A percentile compares a stretch with the other conserved stretches of the same genome.
Conservation (phyloP, 2,329 filamentous ascomycete species). For the Ophiostoma tasmaniense region DNA sequence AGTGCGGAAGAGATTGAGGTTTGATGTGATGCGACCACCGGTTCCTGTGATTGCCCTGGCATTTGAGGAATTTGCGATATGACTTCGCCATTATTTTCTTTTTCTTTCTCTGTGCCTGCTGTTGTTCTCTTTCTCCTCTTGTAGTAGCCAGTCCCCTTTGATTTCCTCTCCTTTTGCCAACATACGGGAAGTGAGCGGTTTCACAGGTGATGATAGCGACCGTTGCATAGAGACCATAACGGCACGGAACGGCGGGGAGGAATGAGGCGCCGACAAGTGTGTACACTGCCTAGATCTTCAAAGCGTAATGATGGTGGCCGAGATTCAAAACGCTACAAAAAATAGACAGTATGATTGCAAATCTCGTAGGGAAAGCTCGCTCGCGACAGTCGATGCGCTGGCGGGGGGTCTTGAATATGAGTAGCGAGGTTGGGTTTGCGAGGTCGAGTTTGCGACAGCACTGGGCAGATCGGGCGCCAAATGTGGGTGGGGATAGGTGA, state of each 20-base stretch:
- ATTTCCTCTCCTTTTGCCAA: background rate
- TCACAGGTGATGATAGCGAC: constrained; percentile 54
- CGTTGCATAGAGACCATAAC: constrained; percentile 56
- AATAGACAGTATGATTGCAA: background rate
- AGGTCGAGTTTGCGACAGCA: background rate
- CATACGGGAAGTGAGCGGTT: constrained; percentile 40
- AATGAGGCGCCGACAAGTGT: background rate
- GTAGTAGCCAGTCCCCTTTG: background rate
- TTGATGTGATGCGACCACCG: background rate
- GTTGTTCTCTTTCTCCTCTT: background rate
- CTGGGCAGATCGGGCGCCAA: background rate
- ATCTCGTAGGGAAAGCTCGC: background rate
- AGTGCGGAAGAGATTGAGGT: background rate
- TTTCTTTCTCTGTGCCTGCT: background rate
- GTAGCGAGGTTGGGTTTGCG: background rate
- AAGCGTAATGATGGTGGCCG: background rate
- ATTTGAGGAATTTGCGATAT: background rate
- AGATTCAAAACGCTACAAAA: background rate
- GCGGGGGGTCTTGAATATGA: background rate
- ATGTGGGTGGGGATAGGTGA: background rate
- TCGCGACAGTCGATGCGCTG: background rate
- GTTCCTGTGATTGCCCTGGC: background rate
- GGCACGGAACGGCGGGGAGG: background rate
- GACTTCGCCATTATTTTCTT: background rate
- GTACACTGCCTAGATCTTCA: background rate